phyloP scores from a whole-genome alignment of 2,329 filamentous ascomycete species.

The Plenodomus tracheiphilus region DNA sequence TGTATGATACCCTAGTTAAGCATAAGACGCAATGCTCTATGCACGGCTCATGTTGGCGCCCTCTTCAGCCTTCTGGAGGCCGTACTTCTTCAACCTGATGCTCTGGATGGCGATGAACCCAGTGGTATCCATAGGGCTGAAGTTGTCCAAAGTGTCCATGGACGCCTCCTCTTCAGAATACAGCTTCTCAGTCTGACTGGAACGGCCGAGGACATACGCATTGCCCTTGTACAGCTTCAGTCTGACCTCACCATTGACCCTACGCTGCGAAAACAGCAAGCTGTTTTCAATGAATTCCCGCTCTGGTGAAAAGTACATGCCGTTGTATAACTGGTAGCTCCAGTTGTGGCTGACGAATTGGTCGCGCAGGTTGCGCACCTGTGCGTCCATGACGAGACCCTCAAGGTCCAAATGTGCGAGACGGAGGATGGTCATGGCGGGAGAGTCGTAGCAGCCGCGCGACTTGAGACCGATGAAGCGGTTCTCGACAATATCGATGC shows the following conservation, averaged over 20 bases:
- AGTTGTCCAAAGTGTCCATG: conserved; percentile 73
- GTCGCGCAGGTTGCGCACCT: conserved; percentile 70
- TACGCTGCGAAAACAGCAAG: conserved; percentile 44
- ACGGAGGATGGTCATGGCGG: conserved; percentile 53
- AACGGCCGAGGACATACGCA: conserved; percentile 62
- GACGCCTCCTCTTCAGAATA: conserved; percentile 67
- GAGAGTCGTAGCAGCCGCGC: conserved; percentile 75
- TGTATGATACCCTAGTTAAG: too few relatives aligned
- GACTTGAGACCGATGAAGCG: conserved; percentile 79
- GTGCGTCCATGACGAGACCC: conserved; percentile 68
- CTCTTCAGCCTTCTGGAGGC: conserved; percentile 43
- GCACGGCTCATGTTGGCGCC: conserved; percentile 33
- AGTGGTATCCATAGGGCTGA: conserved; percentile 67
- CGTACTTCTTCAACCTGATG: conserved; percentile 56
- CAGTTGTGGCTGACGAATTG: conserved; percentile 64
- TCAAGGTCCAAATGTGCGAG: conserved; percentile 65
- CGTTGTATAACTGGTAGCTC: conserved; percentile 59
- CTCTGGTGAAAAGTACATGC: conserved; percentile 71
- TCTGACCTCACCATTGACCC: conserved; percentile 57
- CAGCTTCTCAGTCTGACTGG: conserved; percentile 68
- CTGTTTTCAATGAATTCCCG: conserved; percentile 71
- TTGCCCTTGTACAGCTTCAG: conserved; percentile 69
- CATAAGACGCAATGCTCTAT: too few relatives aligned
- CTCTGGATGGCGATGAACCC: conserved; percentile 72
- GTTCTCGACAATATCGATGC: conserved; percentile 84